These are phyloP conservation scores for Moesziomyces globuligerus DNA, from an alignment of 1,284 basidiomycete genomes.

Conservation along the genomic window DNA sequence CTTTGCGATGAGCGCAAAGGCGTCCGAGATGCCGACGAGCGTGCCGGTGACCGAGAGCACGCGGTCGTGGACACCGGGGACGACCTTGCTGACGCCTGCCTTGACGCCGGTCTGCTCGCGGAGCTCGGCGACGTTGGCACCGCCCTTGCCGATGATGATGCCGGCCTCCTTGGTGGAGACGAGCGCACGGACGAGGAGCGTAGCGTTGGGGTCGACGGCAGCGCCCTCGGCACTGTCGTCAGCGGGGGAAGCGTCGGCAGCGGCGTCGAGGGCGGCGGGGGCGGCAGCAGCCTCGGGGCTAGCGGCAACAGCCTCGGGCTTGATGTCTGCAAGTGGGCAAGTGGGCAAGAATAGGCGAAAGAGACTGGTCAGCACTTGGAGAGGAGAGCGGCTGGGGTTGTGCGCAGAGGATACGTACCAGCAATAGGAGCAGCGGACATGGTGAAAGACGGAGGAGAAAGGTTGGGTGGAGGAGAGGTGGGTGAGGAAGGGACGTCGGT, in stretches of 20 bases:
- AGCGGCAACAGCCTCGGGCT: conserved; percentile 33
- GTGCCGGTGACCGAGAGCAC: conserved; percentile 92
- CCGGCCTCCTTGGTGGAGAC: conserved; percentile 65
- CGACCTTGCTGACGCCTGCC: conserved; percentile 98
- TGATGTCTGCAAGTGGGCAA: conserved; percentile 6
- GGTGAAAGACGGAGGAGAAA: neutral
- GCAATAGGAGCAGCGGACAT: conserved; percentile 30
- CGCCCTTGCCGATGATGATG: conserved; percentile 78
- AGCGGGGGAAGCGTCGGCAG: conserved; percentile 16
- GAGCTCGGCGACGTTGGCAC: conserved; percentile 95
- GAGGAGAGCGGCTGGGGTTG: neutral
- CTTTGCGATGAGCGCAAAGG: conserved; percentile 91
- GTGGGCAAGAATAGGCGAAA: neutral
- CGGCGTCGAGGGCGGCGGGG: conserved; percentile 11
- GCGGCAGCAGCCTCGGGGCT: conserved; percentile 11
- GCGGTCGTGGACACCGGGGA: conserved; percentile 94
- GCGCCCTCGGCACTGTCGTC: conserved; percentile 23
- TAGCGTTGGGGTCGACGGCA: conserved; percentile 50
- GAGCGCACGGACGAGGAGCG: conserved; percentile 56
- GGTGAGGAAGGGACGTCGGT: neutral
- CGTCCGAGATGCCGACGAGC: conserved; percentile 91
- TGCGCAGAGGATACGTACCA: conserved; percentile 8
- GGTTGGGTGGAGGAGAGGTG: neutral
- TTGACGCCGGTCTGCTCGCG: conserved; percentile 94
- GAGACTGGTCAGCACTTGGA: conserved; percentile 3